Base-by-base conservation (phyloP, 148 eudicot genomes). In the Suaeda aralocaspica region DNA sequence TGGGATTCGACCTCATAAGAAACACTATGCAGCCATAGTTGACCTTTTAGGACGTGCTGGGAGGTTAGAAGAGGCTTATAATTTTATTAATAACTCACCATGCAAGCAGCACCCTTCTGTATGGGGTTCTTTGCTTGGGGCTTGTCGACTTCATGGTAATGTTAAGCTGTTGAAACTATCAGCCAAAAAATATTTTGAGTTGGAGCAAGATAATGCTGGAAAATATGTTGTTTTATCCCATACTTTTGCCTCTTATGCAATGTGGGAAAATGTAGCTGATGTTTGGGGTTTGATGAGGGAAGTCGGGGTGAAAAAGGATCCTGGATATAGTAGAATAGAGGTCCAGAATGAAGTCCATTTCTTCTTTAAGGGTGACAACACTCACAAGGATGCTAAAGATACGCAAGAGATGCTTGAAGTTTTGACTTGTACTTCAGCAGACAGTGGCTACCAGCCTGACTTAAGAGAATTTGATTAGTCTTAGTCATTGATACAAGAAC, bases 31-130 rank as follows among this genome's bases (percentile, higher is more conserved):
- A 55, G 86, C 83, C 45, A 84, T 92, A 84, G 96, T 92, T 76
- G 96, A 87, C 78, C 83, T 92, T 72, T 79, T 92, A 68, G 97
- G 96, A 28, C 90, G 91, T 65, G 83, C 97, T 50, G 97, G 96
- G 59, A 92, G 82, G 70, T 79, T 92, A 81, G 74, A 77, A 39
- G 97, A 92, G 81, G 92, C 97, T 76, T 86, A 83, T 67, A 78
- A 78, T 9, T 86, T 92, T 64, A 77, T 86, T 67, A 78, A 66
- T 65, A 76, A 65, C 59, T 84, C 89, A 66, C 88, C 92, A 9
- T 86, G 71, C 62, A 79, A 78, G 73, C 84, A 85, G 15, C 82
- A 85, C 76, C 76, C 96, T 12, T 89, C 82, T 34, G 73, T 89
- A 41, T 89, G 97, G 97, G 92, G 92, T 51, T 80, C 97, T 74